Percentiles rank a stretch among this genome's conserved stretches.
Conservation (phyloP, 108 stramenopile species). For the Stephanodiscus minutulus region DNA sequence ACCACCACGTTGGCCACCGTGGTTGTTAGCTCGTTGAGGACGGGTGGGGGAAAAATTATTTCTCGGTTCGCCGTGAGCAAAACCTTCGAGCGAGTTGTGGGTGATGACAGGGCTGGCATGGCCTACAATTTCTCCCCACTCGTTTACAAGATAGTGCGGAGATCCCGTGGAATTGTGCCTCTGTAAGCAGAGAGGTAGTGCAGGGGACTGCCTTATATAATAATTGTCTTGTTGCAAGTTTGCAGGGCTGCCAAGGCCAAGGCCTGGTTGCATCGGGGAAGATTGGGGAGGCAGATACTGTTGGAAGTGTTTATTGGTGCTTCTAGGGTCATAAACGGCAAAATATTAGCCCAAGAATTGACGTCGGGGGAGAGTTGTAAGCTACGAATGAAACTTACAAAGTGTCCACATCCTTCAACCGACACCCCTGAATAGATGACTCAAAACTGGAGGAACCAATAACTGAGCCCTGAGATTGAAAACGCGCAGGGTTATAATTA, state of each 20-base stretch:
- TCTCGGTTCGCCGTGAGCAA: conserved; percentile 11
- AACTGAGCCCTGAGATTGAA: conserved; percentile 21
- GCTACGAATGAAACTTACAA: conserved; percentile 18
- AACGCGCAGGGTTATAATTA: conserved; percentile 20
- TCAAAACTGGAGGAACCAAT: conserved; percentile 20
- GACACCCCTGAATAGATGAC: conserved; percentile 17
- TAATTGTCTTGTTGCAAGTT: conserved; percentile 23
- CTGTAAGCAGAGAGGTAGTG: conserved; percentile 16
- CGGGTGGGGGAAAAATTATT: conserved; percentile 14
- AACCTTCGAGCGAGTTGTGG: conserved; percentile 21
- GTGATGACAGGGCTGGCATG: conserved; percentile 31
- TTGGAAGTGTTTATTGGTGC: conserved; percentile 16
- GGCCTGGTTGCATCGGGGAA: not conserved
- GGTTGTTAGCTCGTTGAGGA: conserved; percentile 21
- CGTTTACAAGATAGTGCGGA: conserved; percentile 43
- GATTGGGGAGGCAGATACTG: conserved; percentile 6
- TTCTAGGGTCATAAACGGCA: conserved; percentile 5
- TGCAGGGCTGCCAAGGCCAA: conserved; percentile 8
- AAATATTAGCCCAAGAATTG: not conserved
- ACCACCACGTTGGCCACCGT: conserved; percentile 10
- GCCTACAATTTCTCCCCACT: conserved; percentile 46
- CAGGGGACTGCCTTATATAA: conserved; percentile 20
- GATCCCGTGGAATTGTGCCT: conserved; percentile 40
- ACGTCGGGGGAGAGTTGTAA: not conserved
- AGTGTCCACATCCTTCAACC: conserved; percentile 18